These are phyloP conservation scores for Arthrinium puccinioides DNA, from an alignment of 2,329 filamentous ascomycete species.

Conservation along the genomic window DNA sequence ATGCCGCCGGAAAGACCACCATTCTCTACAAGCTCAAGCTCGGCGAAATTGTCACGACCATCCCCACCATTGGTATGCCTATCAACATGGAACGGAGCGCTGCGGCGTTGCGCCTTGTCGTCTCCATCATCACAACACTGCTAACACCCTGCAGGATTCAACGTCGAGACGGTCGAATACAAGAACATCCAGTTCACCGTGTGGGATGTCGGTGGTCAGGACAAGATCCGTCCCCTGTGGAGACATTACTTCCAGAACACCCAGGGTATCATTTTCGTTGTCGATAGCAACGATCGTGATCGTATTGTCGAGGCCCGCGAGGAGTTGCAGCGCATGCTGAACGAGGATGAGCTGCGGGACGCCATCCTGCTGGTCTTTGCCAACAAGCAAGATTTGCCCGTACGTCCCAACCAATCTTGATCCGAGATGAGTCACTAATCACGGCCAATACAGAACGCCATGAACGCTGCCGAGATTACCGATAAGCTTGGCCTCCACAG, in stretches of 20 bases:
- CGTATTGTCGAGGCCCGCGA: constrained; percentile 95
- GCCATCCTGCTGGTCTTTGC: constrained; percentile 10
- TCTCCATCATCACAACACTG: constrained; percentile 1
- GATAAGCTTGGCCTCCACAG: constrained; percentile 99
- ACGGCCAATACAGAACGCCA: constrained; percentile 67
- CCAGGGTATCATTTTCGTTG: constrained; percentile 99
- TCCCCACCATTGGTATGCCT: constrained; percentile 86
- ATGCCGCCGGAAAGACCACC: constrained; percentile 99
- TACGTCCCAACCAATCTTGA: constrained; percentile 41
- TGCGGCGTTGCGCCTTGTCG: too few species aligned
- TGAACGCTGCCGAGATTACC: constrained; percentile 99
- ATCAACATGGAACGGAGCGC: too few species aligned
- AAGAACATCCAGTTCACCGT: constrained; percentile 99
- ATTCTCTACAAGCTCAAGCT: constrained; percentile 99
- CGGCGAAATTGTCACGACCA: constrained; percentile 97
- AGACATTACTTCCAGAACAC: constrained; percentile 99
- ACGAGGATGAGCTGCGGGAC: constrained; percentile 31
- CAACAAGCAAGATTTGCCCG: constrained; percentile 93
- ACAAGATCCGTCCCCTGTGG: constrained; percentile 99
- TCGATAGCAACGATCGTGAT: constrained; percentile 97
- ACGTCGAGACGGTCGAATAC: constrained; percentile 99
- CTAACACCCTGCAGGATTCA: constrained; percentile 63
- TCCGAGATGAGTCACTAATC: constrained; percentile 15
- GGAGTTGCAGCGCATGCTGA: constrained; percentile 96
- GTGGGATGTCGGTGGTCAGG: constrained; percentile 99